phyloP scores from a whole-genome alignment of 1,284 basidiomycete genomes.

The Tremellales sp. region DNA sequence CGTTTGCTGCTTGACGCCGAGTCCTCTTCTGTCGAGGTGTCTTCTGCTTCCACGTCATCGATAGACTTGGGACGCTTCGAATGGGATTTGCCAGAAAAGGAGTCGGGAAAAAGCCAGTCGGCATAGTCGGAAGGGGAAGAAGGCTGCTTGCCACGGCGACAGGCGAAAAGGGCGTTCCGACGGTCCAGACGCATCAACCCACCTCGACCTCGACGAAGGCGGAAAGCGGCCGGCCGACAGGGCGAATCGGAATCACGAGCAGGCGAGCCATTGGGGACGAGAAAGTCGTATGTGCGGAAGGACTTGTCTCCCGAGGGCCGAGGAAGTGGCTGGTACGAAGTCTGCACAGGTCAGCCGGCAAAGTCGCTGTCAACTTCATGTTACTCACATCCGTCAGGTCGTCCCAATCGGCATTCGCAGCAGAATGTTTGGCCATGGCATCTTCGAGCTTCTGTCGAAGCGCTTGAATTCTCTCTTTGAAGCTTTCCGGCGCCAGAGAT shows the following conservation, averaged over 20 bases:
- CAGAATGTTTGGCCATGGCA: slow-evolving; percentile 60
- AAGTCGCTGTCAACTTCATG: slow-evolving; percentile 8
- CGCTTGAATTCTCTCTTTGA: slow-evolving; percentile 58
- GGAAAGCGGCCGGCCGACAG: slow-evolving; percentile 52
- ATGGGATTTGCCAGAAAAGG: slow-evolving; percentile 9
- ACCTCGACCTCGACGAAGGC: slow-evolving; percentile 72
- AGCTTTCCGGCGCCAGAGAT: slow-evolving; percentile 38
- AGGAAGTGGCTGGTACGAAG: slow-evolving; percentile 59
- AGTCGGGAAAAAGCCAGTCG: slow-evolving; percentile 36
- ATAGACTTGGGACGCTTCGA: slow-evolving; percentile 31
- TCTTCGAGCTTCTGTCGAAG: slow-evolving; percentile 67
- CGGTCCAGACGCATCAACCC: slow-evolving; percentile 77
- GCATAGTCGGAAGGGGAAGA: slow-evolving; percentile 12
- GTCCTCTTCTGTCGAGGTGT: slow-evolving; percentile 7
- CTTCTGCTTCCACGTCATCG: slow-evolving; percentile 24
- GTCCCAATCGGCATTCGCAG: slow-evolving; percentile 72
- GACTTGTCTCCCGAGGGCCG: slow-evolving; percentile 40
- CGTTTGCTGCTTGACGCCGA: slow-evolving; percentile 16
- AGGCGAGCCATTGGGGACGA: slow-evolving; percentile 38
- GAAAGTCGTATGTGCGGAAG: slow-evolving; percentile 44
- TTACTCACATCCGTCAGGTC: slow-evolving; percentile 69
- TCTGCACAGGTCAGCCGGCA: slow-evolving; percentile 51
- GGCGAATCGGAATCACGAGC: slow-evolving; percentile 17
- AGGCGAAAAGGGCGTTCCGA: slow-evolving; percentile 48
- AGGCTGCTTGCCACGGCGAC: slow-evolving; percentile 22